Evolutionary conservation across 805 yeast genomes (phyloP), one percentile per base, ranked within the genome.

Genomic region (Yamadazyma phyllophila): DNA sequence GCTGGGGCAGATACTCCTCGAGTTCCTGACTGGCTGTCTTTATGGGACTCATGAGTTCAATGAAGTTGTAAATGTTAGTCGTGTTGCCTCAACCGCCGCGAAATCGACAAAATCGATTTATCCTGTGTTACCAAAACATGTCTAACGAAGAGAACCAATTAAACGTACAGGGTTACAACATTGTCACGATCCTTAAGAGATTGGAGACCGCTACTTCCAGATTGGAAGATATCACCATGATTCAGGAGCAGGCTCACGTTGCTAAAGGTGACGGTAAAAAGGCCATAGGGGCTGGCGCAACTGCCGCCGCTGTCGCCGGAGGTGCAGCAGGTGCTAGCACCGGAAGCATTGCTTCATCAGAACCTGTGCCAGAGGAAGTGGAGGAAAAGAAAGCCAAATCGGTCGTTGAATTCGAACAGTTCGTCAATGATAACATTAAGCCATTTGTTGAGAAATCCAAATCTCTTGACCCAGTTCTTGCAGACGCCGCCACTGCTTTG

Each of bases 121-220:
- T 27, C 26, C 14, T 15, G 11, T 35, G 12, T 10, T 20, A 35
- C 27, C n/a, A 10, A 10, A 27, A 16, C 29, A 63, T 62, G 67
- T 56, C 73, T 14, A 50, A 62, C 16, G 76, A 71, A 49, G 77
- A 74, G 51, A 59, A 58, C 55, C 77, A 74, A 52, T 64, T 77
- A 59, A 75, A 77, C 48, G 78, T 84, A 46, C 94, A 85, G 59
- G 96, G 95, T n/a, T 88, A 84, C 73, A 90, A 88, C 61, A 74
- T 90, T 51, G 87, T 87, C 36, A 90, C 96, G 38, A 76, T 90
- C 45, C 68, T 71, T 47, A 71, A 61, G 58, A 77, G 96, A 54
- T 78, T 90, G 56, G 97, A 90, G 65, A 92, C 96, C 12, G 97
- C 97, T 30, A 88, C 97, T 8, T 84, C 96, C 5, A 81, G 97